These are phyloP conservation scores for Aspergillus ustus DNA, from an alignment of 2,329 filamentous ascomycete genomes.

Conservation along the genomic window DNA sequence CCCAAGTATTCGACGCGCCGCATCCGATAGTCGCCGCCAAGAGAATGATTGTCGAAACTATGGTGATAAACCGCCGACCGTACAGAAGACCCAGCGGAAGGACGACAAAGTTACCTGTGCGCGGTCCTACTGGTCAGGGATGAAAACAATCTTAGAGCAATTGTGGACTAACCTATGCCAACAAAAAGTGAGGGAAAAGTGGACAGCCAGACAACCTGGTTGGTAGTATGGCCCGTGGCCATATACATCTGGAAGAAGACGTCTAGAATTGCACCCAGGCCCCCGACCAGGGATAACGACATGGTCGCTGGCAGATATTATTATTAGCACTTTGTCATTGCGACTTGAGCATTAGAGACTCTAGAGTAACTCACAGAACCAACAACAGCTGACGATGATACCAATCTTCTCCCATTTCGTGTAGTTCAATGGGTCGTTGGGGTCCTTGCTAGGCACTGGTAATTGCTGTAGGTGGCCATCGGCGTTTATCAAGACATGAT, in stretches of 20 bases:
- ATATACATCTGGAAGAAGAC: constrained; percentile 40
- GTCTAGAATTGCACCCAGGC: constrained; percentile 38
- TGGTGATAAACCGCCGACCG: constrained; percentile 44
- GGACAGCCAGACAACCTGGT: constrained; percentile 39
- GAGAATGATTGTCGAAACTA: constrained; percentile 37
- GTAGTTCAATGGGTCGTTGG: constrained; percentile 34
- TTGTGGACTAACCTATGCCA: constrained; percentile 38
- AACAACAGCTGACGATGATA: constrained; percentile 33
- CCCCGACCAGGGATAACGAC: constrained; percentile 33
- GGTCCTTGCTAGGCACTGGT: constrained; percentile 31
- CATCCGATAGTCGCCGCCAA: constrained; percentile 41
- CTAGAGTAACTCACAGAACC: constrained; percentile 28
- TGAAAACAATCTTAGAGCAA: background rate
- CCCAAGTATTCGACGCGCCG: constrained; percentile 38
- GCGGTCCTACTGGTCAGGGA: background rate
- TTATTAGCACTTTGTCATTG: background rate
- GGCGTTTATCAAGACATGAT: constrained; percentile 23
- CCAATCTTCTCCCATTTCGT: constrained; percentile 29
- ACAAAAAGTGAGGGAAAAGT: constrained; percentile 48
- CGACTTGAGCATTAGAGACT: too few relatives aligned
- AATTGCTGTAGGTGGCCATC: constrained; percentile 27
- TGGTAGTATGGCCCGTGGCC: constrained; percentile 29
- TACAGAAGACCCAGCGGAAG: constrained; percentile 46
- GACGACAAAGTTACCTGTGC: constrained; percentile 40
- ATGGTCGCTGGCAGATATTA: constrained; percentile 23